Percentiles rank a stretch among this genome's conserved stretches.
These are phyloP conservation scores for Knufia fluminis DNA, from an alignment of 2,329 filamentous ascomycete species.

Conservation along the genomic window DNA sequence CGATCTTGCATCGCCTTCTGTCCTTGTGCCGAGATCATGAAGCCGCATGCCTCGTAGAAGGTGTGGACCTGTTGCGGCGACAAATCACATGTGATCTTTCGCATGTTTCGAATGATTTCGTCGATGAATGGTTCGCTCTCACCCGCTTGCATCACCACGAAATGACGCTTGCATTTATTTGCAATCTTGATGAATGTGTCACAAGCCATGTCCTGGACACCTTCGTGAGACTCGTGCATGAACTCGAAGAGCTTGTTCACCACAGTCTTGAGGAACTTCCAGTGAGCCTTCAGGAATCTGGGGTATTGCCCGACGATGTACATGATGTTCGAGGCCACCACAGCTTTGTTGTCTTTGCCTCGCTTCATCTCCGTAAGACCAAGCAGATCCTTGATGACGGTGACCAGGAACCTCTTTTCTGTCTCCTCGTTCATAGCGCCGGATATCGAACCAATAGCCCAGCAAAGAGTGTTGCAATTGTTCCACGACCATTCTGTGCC, in stretches of 20 bases:
- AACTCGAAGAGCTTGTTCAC: constrained; percentile 99
- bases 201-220: constrained; percentile 98
- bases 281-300: constrained; percentile 95
- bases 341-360: constrained; percentile 98
- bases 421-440: constrained; percentile 99
- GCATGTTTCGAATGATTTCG: constrained; percentile 91
- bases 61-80: constrained; percentile 97
- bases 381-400: constrained; percentile 95
- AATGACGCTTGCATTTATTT: constrained; percentile 93
- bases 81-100: constrained; percentile 90
- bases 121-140: constrained; percentile 96
- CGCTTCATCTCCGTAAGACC: constrained; percentile 98
- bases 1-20: constrained; percentile 91
- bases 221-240: constrained; percentile 99
- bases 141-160: constrained; percentile 88
- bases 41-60: constrained; percentile 97
- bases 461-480: constrained; percentile 98
- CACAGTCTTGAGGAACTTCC: constrained; percentile 99
- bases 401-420: constrained; percentile 95
- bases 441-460: constrained; percentile 98
- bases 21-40: constrained; percentile 97
- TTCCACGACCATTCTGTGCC: constrained; percentile 97
- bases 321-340: constrained; percentile 99
- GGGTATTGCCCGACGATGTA: constrained; percentile 99
- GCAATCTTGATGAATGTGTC: constrained; percentile 99